These are phyloP conservation scores for Panaeolus papilionaceus DNA, from an alignment of 768 basidiomycete genomes.

Conservation along the genomic window DNA sequence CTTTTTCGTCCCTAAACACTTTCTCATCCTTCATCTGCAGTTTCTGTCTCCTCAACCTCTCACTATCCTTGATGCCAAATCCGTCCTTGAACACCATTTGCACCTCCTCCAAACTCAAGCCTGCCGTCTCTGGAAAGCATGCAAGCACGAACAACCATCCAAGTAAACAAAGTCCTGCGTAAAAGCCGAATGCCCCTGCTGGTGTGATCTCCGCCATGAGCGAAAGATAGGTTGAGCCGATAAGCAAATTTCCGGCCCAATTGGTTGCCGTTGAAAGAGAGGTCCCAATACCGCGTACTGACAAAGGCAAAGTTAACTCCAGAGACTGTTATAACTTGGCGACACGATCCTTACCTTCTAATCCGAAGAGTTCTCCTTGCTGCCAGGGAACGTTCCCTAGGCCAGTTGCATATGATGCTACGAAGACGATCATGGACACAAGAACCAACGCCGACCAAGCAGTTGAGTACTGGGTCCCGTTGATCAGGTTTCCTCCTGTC, in stretches of 20 bases:
- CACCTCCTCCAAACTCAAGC: slow-evolving; percentile 73
- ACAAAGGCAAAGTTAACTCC: background rate
- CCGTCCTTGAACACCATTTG: slow-evolving; percentile 65
- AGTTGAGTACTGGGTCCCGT: slow-evolving; percentile 62
- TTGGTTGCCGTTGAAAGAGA: slow-evolving; percentile 78
- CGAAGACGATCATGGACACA: slow-evolving; percentile 84
- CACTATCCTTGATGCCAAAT: slow-evolving; percentile 68
- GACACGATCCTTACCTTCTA: slow-evolving; percentile 57
- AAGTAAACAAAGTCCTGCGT: slow-evolving; percentile 73
- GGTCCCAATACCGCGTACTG: slow-evolving; percentile 80
- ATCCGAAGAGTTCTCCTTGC: slow-evolving; percentile 82
- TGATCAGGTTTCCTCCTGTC: slow-evolving; percentile 65
- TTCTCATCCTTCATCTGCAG: slow-evolving; percentile 43
- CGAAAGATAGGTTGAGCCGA: slow-evolving; percentile 80
- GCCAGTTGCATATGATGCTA: slow-evolving; percentile 81
- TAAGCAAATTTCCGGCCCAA: slow-evolving; percentile 80
- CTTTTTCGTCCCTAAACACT: slow-evolving; percentile 11
- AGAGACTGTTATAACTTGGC: background rate
- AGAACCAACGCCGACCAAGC: slow-evolving; percentile 74
- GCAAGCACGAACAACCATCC: slow-evolving; percentile 72
- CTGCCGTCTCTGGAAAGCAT: slow-evolving; percentile 85
- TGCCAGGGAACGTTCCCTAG: slow-evolving; percentile 88
- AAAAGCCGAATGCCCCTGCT: slow-evolving; percentile 78
- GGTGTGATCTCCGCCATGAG: slow-evolving; percentile 79
- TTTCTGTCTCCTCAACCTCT: slow-evolving; percentile 53